These are phyloP conservation scores for Hyaloperonospora arabidopsidis DNA, from an alignment of 352 stramenopile species.

Conservation along the genomic window DNA sequence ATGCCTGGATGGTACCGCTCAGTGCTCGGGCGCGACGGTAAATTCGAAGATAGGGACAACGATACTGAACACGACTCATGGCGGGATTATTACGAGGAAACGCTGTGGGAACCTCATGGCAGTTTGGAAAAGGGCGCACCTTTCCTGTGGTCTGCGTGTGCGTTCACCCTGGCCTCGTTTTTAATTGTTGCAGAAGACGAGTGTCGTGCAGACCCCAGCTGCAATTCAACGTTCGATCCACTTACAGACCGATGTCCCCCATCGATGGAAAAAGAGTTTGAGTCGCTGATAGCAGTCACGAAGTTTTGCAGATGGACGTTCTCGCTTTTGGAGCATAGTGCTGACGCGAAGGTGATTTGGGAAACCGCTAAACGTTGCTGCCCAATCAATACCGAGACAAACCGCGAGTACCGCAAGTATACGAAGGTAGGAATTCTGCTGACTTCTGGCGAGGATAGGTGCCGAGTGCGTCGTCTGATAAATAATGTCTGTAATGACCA, in stretches of 20 bases:
- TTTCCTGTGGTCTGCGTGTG: conserved; percentile 79
- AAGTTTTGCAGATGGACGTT: conserved; percentile 87
- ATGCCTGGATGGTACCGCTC: conserved; percentile 61
- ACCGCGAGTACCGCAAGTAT: conserved; percentile 83
- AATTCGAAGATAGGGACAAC: conserved; percentile 37
- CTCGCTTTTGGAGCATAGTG: conserved; percentile 73
- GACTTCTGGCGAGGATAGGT: not conserved
- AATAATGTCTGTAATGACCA: conserved; percentile 13
- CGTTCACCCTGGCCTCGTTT: conserved; percentile 74
- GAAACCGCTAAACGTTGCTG: conserved; percentile 81
- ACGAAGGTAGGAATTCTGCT: conserved; percentile 49
- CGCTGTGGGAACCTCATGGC: conserved; percentile 9
- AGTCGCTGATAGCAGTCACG: conserved; percentile 61
- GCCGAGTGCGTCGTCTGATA: not conserved
- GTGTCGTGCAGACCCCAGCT: conserved; percentile 16
- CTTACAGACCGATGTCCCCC: conserved; percentile 48
- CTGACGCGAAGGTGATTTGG: conserved; percentile 83
- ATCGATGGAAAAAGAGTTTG: conserved; percentile 75
- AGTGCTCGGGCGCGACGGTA: conserved; percentile 61
- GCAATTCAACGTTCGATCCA: conserved; percentile 36
- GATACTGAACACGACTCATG: conserved; percentile 67
- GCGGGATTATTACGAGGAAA: conserved; percentile 85
- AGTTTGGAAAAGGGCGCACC: not conserved
- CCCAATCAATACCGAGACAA: conserved; percentile 78
- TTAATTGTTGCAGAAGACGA: conserved; percentile 63